Evolutionary conservation across 116 monocot species (phyloP), one percentile per base, ranked within the genome.

Genomic region (Papilionanthe hybrid): DNA sequence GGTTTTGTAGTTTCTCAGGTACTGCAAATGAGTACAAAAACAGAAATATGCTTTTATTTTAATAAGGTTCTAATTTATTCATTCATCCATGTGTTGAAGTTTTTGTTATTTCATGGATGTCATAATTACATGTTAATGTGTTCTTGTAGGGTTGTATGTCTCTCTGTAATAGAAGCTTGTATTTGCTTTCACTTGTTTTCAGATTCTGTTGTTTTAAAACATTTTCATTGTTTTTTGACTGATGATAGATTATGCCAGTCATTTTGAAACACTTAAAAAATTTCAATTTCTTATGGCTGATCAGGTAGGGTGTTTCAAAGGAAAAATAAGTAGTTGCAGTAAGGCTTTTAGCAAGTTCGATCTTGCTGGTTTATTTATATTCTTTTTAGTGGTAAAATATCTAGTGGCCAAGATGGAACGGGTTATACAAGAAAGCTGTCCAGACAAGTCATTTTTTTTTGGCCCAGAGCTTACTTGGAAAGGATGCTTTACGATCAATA

Each of bases 1-100:
- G 98, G 98, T 50, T 90, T 80, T 85, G 94, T 98, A 77, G 91
- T 93, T 85, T 86, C 94, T 83, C 94, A 97, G 97, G 97, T 96
- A 89, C 71, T 53, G 20, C 32, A 77, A 9, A 69, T 73, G 19
- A n/a, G 7, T 42, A 42, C 44, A 44, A 73, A 1, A 10, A 43
- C 22, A 32, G 63, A 72, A 45, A 42, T n/a, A 13, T 73, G 20
- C 20, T 73, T 9, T 44, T n/a, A 2, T 73, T 45, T 73, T 73
- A 44, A 44, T 43, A 73, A 22, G 7, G 63, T 5, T 17, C 22
- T 73, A 44, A 44, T 19, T 73, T n/a, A 22, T 43, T n/a, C 42
- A 73, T 43, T 73, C 22, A 20, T 73, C 13, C 20, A 73, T 73
- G 32, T 69, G 2, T 53, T 12, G 4, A 53, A 53, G 53, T 53